These are phyloP conservation scores for Plectosphaerella cucumerina DNA, from an alignment of 2,329 filamentous ascomycete genomes.

Conservation along the genomic window DNA sequence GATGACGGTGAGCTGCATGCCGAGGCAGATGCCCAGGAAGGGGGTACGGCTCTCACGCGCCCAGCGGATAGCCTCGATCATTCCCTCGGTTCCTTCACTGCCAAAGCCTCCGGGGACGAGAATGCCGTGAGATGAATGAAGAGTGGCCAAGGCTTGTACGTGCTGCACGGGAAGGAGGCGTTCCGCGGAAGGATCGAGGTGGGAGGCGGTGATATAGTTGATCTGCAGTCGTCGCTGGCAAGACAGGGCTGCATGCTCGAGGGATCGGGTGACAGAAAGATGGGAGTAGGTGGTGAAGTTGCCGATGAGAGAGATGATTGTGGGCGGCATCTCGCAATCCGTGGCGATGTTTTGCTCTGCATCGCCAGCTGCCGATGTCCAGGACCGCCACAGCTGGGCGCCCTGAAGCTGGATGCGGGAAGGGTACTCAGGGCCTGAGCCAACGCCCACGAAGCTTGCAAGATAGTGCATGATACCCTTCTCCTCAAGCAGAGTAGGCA, in stretches of 20 bases:
- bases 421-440: too few species aligned
- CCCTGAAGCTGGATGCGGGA: conserved; percentile 58
- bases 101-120: conserved; percentile 78
- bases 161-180: conserved; percentile 64
- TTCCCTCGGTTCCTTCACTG: conserved; percentile 76
- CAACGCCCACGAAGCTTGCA: conserved; percentile 59
- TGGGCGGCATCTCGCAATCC: conserved; percentile 45
- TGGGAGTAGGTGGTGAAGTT: conserved; percentile 92
- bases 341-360: not conserved
- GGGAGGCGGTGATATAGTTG: conserved; percentile 77
- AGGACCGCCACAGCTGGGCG: conserved; percentile 62
- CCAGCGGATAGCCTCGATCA: conserved; percentile 82
- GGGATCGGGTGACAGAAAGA: conserved; percentile 74
- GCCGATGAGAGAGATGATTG: conserved; percentile 83
- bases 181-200: conserved; percentile 68
- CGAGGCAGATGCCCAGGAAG: conserved; percentile 85
- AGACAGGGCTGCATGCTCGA: conserved; percentile 86
- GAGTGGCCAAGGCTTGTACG: conserved; percentile 80
- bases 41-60: conserved; percentile 77
- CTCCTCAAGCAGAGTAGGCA: conserved; percentile 84
- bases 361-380: not conserved
- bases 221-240: conserved; percentile 76
- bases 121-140: conserved; percentile 66
- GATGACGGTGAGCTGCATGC: conserved; percentile 90
- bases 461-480: conserved; percentile 72